A percentile compares a stretch with the other conserved stretches of the same genome.
phyloP scores from a whole-genome alignment of 345 rosid genomes.

The Sisymbrium altissimum region DNA sequence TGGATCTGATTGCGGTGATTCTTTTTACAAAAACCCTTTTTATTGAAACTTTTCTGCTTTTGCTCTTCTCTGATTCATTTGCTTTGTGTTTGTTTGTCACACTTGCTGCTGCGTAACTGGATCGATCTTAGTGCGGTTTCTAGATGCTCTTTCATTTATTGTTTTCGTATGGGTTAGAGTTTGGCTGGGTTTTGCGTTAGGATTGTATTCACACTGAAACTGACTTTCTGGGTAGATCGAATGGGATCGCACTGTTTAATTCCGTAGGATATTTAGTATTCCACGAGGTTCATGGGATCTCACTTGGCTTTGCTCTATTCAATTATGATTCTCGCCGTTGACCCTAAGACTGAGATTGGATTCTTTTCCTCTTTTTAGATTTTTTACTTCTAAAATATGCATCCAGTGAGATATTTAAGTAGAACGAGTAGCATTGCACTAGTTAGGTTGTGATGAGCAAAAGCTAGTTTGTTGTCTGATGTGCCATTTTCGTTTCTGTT shows the following conservation, averaged over 20 bases:
- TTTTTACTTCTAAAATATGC: constrained; percentile 12
- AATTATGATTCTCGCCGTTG: constrained; percentile 14
- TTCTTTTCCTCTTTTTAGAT: neutral
- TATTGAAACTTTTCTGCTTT: neutral
- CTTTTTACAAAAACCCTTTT: constrained; percentile 29
- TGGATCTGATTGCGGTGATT: constrained; percentile 39
- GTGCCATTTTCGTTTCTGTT: constrained; percentile 19
- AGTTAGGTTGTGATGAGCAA: neutral
- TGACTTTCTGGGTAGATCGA: constrained; percentile 16
- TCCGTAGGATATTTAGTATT: neutral
- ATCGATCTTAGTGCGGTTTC: constrained; percentile 15
- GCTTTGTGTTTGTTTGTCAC: constrained; percentile 1
- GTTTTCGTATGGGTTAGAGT: neutral
- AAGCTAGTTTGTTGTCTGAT: neutral
- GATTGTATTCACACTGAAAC: neutral
- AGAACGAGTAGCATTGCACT: constrained; percentile 5
- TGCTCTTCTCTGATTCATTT: neutral
- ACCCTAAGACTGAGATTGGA: constrained; percentile 19
- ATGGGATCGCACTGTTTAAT: constrained; percentile 9
- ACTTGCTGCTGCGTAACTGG: neutral
- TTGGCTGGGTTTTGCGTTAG: constrained; percentile 16
- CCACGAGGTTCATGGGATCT: neutral
- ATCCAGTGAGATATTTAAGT: neutral
- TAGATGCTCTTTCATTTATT: neutral
- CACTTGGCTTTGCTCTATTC: constrained; percentile 3